A percentile compares a stretch with the other conserved stretches of the same genome.
These are phyloP conservation scores for Pichia nakasei DNA, from an alignment of 805 yeast genomes.

Conservation along the genomic window DNA sequence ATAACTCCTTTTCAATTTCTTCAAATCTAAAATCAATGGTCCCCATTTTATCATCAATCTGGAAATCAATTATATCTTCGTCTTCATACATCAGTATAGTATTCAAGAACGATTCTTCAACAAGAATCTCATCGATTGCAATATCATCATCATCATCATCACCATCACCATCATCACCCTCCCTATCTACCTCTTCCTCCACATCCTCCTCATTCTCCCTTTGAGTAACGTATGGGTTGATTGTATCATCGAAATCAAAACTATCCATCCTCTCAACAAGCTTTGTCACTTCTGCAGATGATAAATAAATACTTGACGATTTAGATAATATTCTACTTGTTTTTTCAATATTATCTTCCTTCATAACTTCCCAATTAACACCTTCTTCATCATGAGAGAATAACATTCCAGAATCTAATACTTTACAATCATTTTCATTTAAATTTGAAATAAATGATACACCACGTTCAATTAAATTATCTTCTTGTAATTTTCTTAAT, in stretches of 20 bases:
- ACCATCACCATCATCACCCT: not conserved
- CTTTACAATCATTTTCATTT: slow-evolving; percentile 2
- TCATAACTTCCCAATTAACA: slow-evolving; percentile 13
- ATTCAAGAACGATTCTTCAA: not conserved
- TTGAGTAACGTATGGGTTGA: slow-evolving; percentile 3
- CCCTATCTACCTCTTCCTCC: not conserved
- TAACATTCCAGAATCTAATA: slow-evolving; percentile 8
- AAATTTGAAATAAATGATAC: slow-evolving; percentile 16
- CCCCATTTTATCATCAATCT: slow-evolving; percentile 2
- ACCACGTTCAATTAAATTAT: slow-evolving; percentile 14
- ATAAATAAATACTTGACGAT: slow-evolving; percentile 10
- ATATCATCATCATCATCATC: not conserved
- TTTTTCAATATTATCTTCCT: not conserved
- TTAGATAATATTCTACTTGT: not conserved
- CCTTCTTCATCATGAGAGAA: slow-evolving; percentile 10
- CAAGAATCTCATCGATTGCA: not conserved
- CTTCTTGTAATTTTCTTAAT: slow-evolving; percentile 16
- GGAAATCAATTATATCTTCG: slow-evolving; percentile 4
- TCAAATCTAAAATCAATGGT: not conserved
- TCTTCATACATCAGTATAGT: not conserved
- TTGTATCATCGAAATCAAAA: not conserved
- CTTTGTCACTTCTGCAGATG: not conserved
- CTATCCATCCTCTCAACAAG: not conserved
- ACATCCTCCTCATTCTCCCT: not conserved
- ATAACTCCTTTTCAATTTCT: not conserved